Percentiles rank a stretch among this genome's conserved stretches.
Evolutionary conservation across 2,329 filamentous ascomycete species (phyloP).

Genomic region (Xylariomycetidae sp.): DNA sequence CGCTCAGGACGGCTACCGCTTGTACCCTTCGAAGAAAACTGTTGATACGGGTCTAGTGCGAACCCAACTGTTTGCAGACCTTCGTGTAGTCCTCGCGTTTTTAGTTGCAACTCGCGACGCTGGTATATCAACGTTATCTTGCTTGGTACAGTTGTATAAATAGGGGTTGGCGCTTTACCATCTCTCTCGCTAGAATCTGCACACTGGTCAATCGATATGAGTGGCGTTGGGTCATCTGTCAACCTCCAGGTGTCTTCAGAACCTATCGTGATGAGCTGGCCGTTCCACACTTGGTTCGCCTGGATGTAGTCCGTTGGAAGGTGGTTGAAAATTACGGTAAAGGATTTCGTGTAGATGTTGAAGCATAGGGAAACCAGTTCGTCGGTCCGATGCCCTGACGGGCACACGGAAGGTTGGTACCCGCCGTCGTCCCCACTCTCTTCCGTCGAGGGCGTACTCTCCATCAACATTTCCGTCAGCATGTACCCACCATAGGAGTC

Average conservation of each 20-base stretch:
- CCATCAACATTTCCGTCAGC: no score
- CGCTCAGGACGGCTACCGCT: no score
- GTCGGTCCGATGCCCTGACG: background rate
- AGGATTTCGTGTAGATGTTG: slow-evolving; percentile 26
- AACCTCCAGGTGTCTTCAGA: slow-evolving; percentile 3
- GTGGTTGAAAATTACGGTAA: slow-evolving; percentile 21
- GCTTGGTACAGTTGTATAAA: slow-evolving; percentile 10
- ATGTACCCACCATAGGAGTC: slow-evolving; percentile 25
- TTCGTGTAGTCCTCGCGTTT: slow-evolving; percentile 3
- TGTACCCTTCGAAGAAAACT: no score
- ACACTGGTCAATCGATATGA: slow-evolving; percentile 13
- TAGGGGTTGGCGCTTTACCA: background rate
- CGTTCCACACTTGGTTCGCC: slow-evolving; percentile 23
- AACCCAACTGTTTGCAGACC: no score
- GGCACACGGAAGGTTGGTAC: no score
- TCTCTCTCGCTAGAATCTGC: slow-evolving; percentile 3
- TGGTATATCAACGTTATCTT: slow-evolving; percentile 6
- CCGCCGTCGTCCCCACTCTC: no score
- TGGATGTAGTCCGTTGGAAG: slow-evolving; percentile 11
- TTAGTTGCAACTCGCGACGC: slow-evolving; percentile 6
- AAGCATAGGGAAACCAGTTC: slow-evolving; percentile 8
- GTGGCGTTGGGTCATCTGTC: slow-evolving; percentile 2
- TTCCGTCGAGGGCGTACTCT: no score
- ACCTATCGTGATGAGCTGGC: slow-evolving; percentile 12
- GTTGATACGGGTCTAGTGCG: no score